Percentiles rank a stretch among this genome's conserved stretches.
phyloP scores from a whole-genome alignment of 352 stramenopile genomes.

The Blastocystis sp. region DNA sequence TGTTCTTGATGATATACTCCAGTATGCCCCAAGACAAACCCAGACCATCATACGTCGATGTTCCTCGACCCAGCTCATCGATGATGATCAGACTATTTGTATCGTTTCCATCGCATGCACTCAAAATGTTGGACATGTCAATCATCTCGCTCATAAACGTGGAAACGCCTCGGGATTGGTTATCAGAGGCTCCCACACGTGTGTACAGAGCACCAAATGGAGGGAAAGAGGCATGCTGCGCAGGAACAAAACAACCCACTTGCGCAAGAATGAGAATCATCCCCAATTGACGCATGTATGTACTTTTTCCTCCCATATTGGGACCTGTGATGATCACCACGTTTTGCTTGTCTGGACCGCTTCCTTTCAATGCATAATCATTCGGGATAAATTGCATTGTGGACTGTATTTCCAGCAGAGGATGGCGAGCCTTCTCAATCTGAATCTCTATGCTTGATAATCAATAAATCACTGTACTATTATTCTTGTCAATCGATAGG shows the following conservation, averaged over 20 bases:
- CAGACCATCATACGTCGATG: conserved; percentile 75
- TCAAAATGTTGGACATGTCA: conserved; percentile 88
- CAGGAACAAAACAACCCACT: conserved; percentile 92
- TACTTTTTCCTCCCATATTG: conserved; percentile 97
- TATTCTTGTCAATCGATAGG: conserved; percentile 28
- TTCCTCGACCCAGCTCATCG: conserved; percentile 95
- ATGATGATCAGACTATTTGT: conserved; percentile 87
- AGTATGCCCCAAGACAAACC: conserved; percentile 92
- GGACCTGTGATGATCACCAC: conserved; percentile 90
- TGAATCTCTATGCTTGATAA: conserved; percentile 69
- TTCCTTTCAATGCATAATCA: conserved; percentile 77
- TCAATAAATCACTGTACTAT: conserved; percentile 69
- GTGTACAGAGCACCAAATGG: conserved; percentile 91
- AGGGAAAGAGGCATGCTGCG: conserved; percentile 76
- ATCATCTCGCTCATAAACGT: conserved; percentile 99
- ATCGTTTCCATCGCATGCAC: conserved; percentile 66
- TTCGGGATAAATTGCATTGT: conserved; percentile 93
- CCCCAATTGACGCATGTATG: conserved; percentile 87
- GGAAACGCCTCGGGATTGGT: conserved; percentile 89
- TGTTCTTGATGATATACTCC: conserved; percentile 83
- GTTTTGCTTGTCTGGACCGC: background rate
- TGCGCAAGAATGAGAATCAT: conserved; percentile 78
- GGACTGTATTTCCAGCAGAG: conserved; percentile 95
- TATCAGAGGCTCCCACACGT: conserved; percentile 89
- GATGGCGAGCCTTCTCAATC: conserved; percentile 82